Evolutionary conservation across 768 basidiomycete genomes (phyloP).

Genomic region (Hypsizygus marmoreus): DNA sequence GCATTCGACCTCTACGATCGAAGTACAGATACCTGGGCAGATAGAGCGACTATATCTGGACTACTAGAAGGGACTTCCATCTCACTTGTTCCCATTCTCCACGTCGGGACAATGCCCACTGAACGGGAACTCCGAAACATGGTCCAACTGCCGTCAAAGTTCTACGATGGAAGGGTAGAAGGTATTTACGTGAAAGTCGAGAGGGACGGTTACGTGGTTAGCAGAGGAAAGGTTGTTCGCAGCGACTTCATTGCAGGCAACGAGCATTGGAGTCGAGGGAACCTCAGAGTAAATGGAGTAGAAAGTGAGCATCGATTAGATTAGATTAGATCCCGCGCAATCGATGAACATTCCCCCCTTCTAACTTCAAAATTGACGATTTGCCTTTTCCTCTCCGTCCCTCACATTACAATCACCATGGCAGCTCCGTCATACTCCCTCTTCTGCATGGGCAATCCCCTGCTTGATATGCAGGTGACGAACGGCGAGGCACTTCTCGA

Average conservation of each 20-base stretch:
- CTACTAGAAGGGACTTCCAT: conserved; percentile 43
- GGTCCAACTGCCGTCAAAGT: conserved; percentile 46
- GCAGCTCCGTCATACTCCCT: conserved; percentile 57
- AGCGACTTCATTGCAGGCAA: conserved; percentile 65
- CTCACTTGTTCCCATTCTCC: conserved; percentile 42
- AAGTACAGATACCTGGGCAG: conserved; percentile 39
- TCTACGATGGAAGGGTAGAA: conserved; percentile 51
- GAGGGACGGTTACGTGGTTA: conserved; percentile 35
- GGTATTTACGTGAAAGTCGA: conserved; percentile 63
- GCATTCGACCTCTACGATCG: conserved; percentile 65
- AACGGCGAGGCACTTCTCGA: conserved; percentile 81
- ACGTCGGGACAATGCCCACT: conserved; percentile 42
- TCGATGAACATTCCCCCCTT: conserved; percentile 11
- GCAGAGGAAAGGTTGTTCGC: conserved; percentile 58
- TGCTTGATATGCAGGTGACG: conserved; percentile 93
- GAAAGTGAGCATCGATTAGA: conserved; percentile 24
- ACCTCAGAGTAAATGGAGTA: conserved; percentile 37
- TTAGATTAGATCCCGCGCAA: conserved; percentile 19
- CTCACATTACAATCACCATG: conserved; percentile 38
- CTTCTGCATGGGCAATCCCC: conserved; percentile 93
- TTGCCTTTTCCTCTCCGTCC: conserved; percentile 5
- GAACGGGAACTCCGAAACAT: conserved; percentile 42
- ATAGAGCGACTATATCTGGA: conserved; percentile 32
- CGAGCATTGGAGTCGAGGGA: conserved; percentile 57
- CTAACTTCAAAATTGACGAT: conserved; percentile 5